These are phyloP conservation scores for Penicillium dipodomyicola DNA, from an alignment of 495 filamentous ascomycete genomes.

Conservation along the genomic window DNA sequence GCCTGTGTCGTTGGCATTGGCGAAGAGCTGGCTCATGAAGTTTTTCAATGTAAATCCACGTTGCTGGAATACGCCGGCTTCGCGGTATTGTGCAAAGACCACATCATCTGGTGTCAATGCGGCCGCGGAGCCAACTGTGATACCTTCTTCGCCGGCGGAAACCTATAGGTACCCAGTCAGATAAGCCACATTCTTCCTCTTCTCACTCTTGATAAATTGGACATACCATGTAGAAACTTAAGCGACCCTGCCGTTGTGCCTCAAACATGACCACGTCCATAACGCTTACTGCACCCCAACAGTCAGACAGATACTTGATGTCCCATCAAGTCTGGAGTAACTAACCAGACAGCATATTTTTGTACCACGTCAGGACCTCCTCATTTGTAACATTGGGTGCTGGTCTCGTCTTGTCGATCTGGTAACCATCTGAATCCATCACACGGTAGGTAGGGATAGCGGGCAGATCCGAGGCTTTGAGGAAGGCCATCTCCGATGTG, in stretches of 20 bases:
- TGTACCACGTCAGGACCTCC: slow-evolving; percentile 63
- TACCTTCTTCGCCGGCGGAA: slow-evolving; percentile 92
- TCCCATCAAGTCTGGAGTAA: not conserved
- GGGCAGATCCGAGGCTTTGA: slow-evolving; percentile 59
- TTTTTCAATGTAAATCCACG: slow-evolving; percentile 81
- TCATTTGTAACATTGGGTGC: slow-evolving; percentile 64
- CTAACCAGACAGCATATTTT: slow-evolving; percentile 63
- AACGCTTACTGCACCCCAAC: slow-evolving; percentile 59
- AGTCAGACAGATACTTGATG: slow-evolving; percentile 8
- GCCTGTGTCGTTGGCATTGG: slow-evolving; percentile 78
- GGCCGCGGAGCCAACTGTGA: slow-evolving; percentile 81
- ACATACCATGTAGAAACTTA: slow-evolving; percentile 93
- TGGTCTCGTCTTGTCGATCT: slow-evolving; percentile 66
- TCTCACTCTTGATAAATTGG: not conserved
- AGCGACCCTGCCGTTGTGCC: slow-evolving; percentile 72
- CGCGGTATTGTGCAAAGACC: slow-evolving; percentile 92
- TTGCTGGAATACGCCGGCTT: slow-evolving; percentile 86
- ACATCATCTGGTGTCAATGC: slow-evolving; percentile 81
- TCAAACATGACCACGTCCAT: slow-evolving; percentile 97
- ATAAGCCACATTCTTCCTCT: not conserved
- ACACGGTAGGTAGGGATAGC: slow-evolving; percentile 85
- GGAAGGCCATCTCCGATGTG: slow-evolving; percentile 72
- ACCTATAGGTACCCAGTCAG: slow-evolving; percentile 44
- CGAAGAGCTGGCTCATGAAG: slow-evolving; percentile 95
- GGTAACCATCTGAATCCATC: slow-evolving; percentile 75